Percentiles rank a stretch among this genome's conserved stretches.
phyloP scores from a whole-genome alignment of 2,329 filamentous ascomycete species.

The Ambrosiella xylebori region DNA sequence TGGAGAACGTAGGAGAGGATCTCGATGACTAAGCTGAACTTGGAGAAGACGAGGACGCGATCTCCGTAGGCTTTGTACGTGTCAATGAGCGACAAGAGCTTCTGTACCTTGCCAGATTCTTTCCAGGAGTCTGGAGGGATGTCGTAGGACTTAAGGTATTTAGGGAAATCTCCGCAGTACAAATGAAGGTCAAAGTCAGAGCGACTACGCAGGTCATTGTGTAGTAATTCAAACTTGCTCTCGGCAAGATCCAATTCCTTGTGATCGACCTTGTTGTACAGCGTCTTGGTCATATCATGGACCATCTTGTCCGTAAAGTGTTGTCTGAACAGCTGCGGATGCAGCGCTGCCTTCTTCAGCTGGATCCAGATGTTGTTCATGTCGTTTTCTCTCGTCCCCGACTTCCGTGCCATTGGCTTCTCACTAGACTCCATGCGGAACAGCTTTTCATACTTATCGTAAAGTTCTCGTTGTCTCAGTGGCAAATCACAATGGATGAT shows the following conservation, averaged over 20 bases:
- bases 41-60: slow-evolving; percentile 76
- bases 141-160: slow-evolving; percentile 35
- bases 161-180: slow-evolving; percentile 42
- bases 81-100: slow-evolving; percentile 56
- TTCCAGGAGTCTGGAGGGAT: slow-evolving; percentile 36
- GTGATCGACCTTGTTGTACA: slow-evolving; percentile 50
- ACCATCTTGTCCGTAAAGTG: slow-evolving; percentile 62
- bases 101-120: slow-evolving; percentile 66
- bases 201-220: slow-evolving; percentile 37
- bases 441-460: slow-evolving; percentile 45
- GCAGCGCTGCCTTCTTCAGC: slow-evolving; percentile 79
- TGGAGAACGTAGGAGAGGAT: slow-evolving; percentile 72
- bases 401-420: slow-evolving; percentile 23
- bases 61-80: slow-evolving; percentile 66
- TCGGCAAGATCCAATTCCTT: slow-evolving; percentile 35
- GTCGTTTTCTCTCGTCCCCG: slow-evolving; percentile 31
- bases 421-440: slow-evolving; percentile 36
- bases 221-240: slow-evolving; percentile 33
- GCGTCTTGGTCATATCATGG: slow-evolving; percentile 57
- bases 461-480: slow-evolving; percentile 52
- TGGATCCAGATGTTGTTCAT: slow-evolving; percentile 70
- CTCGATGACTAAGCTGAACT: slow-evolving; percentile 83
- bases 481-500: slow-evolving; percentile 73
- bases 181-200: slow-evolving; percentile 50
- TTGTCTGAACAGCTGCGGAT: slow-evolving; percentile 72